phyloP scores from a whole-genome alignment of 2,329 filamentous ascomycete genomes.

The Chaetomium sp. region DNA sequence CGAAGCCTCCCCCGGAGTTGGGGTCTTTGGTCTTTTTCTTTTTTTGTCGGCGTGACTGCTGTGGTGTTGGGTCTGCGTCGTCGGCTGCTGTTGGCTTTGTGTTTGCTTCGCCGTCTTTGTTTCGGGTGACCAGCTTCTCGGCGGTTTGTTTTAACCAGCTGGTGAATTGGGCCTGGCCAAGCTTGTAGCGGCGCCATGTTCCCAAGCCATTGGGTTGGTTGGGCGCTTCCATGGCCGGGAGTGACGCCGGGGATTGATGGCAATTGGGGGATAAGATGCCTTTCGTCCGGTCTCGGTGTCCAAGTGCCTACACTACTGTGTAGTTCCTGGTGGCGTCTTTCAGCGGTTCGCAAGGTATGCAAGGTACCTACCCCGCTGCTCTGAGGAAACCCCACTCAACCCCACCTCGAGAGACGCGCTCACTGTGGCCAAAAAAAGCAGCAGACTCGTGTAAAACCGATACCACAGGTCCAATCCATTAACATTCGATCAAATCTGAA shows the following conservation, averaged over 20 bases:
- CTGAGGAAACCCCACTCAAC: too few relatives aligned
- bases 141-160: constrained; percentile 18
- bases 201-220: constrained; percentile 7
- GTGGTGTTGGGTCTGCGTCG: not conserved
- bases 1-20: not conserved
- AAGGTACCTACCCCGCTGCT: too few relatives aligned
- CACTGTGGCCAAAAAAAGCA: too few relatives aligned
- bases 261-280: not conserved
- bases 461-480: too few relatives aligned
- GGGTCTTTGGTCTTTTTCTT: constrained; percentile 13
- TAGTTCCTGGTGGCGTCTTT: not conserved
- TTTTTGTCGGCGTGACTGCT: constrained; percentile 10
- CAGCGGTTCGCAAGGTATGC: too few relatives aligned
- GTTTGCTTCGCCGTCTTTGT: not conserved
- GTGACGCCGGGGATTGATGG: not conserved
- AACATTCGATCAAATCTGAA: too few relatives aligned
- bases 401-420: too few relatives aligned
- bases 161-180: constrained; percentile 17
- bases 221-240: not conserved
- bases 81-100: not conserved
- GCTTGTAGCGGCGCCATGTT: constrained; percentile 17
- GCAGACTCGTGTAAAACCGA: too few relatives aligned
- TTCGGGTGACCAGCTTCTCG: constrained; percentile 10
- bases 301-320: not conserved
- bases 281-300: not conserved